Evolutionary conservation across 768 basidiomycete genomes (phyloP), one percentile per base, ranked within the genome.

Genomic region (Lanmaoa pseudosensibilis): DNA sequence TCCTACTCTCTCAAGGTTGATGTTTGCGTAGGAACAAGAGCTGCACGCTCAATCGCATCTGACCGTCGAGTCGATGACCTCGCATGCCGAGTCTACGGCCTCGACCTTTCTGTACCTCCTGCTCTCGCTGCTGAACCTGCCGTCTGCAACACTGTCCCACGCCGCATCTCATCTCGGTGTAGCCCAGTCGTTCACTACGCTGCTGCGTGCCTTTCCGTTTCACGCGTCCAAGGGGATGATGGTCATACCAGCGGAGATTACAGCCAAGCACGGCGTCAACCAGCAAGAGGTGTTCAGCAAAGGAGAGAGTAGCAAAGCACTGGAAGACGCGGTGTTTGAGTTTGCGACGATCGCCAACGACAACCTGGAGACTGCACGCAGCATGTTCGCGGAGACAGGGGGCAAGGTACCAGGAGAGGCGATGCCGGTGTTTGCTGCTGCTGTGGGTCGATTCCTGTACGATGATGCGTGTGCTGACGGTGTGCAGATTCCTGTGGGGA

Each of bases 321-420:
- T 94, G 16, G 83, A 83, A 47, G 86, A 91, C 56, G 91, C 92
- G 0, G 87, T 90, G 30, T 94, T 83, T 65, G 90, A 92, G 65
- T 85, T 93, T 71, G 92, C 92, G 34, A 86, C 84, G 10, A 68
- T 86, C 23, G 92, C 89, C 30, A 88, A 92, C 71, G 90, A 92
- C 71, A 84, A 94, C 69, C 69, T 94, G 60, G 72, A 82, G 55
- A 89, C 88, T 3, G 90, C 90, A 18, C 82, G 88, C 18, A 78
- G 82, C 50, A 85, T 87, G 82, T 80, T 88, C 63, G 78, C 81
- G 58, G 76, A 80, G 41, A 77, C 77, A 41, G 80, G 77, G 37
- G 79, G 75, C 15, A 79, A 70, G 65, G 80, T 88, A 46, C 87
- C 87, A 10, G 63, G 52, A 23, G 74, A 70, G 54, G 90, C 82